phyloP scores from a whole-genome alignment of 2,329 filamentous ascomycete genomes.

The Aspergillus fijiensis region DNA sequence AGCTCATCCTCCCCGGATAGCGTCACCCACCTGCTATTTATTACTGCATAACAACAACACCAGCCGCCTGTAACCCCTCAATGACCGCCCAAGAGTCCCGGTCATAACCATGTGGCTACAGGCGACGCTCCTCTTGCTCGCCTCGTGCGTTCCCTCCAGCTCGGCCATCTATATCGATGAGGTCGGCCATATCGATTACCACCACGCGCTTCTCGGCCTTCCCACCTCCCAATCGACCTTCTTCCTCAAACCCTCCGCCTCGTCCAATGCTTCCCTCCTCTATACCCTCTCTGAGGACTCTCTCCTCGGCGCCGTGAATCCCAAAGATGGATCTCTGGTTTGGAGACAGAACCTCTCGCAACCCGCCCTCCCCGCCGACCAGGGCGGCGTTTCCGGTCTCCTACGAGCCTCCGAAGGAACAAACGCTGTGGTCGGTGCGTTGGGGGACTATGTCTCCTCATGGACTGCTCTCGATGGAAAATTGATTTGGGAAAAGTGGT shows the following conservation, averaged over 20 bases:
- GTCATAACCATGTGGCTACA: slow-evolving; percentile 43
- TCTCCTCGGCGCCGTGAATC: slow-evolving; percentile 84
- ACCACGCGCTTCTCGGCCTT: slow-evolving; percentile 82
- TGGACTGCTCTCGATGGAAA: slow-evolving; percentile 85
- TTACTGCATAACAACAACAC: not conserved
- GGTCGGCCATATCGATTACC: slow-evolving; percentile 88
- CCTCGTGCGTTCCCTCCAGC: slow-evolving; percentile 51
- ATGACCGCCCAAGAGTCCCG: slow-evolving; percentile 32
- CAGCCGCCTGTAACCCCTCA: slow-evolving; percentile 20
- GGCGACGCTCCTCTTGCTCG: slow-evolving; percentile 39
- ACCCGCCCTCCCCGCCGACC: slow-evolving; percentile 29
- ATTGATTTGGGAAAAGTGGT: slow-evolving; percentile 69
- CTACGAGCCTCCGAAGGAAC: slow-evolving; percentile 76
- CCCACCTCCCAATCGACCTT: slow-evolving; percentile 83
- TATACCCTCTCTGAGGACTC: slow-evolving; percentile 86
- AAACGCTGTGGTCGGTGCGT: slow-evolving; percentile 71
- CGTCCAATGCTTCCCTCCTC: slow-evolving; percentile 82
- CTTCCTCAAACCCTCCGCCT: slow-evolving; percentile 82
- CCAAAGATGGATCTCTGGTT: slow-evolving; percentile 75
- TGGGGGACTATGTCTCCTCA: slow-evolving; percentile 67
- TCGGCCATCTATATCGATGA: slow-evolving; percentile 83
- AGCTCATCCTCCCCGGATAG: not conserved
- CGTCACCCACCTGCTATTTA: slow-evolving; percentile 2
- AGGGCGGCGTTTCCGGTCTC: slow-evolving; percentile 35
- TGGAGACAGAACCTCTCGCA: slow-evolving; percentile 78